Conservation (phyloP, 306 rosid genomes). For the Heteromeles arbutifolia region DNA sequence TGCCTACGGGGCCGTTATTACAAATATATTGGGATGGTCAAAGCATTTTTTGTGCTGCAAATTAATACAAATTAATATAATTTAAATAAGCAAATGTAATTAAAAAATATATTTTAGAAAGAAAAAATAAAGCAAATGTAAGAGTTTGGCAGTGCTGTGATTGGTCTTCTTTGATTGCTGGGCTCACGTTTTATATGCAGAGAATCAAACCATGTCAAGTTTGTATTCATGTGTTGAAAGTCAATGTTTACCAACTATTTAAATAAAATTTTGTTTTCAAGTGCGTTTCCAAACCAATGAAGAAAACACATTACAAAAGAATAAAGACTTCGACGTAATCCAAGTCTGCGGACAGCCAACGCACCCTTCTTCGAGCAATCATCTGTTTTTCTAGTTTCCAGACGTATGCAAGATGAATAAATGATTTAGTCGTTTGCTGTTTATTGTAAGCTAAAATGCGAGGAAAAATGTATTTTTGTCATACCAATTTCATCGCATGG, state of each 20-base stretch:
- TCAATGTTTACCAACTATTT: background rate
- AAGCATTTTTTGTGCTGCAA: too few species aligned
- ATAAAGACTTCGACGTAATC: background rate
- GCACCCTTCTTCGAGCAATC: background rate
- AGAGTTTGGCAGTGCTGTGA: too few species aligned
- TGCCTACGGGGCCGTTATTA: too few species aligned
- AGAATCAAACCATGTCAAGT: background rate
- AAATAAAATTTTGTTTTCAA: background rate
- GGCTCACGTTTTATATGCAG: background rate
- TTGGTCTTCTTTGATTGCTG: background rate
- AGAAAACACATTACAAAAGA: background rate
- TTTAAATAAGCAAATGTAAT: too few species aligned
- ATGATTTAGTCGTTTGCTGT: background rate
- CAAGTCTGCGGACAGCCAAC: background rate
- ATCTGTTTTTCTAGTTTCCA: background rate
- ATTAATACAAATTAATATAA: too few species aligned
- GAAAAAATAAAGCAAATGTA: too few species aligned
- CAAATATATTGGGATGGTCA: too few species aligned
- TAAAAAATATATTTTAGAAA: too few species aligned
- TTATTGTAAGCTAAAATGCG: background rate
- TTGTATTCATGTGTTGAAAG: background rate
- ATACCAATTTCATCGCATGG: too few species aligned
- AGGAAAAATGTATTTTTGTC: background rate
- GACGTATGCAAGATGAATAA: background rate
- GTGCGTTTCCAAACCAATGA: background rate